Percentiles rank a stretch among this genome's conserved stretches.
These are phyloP conservation scores for Oryza australiensis DNA, from an alignment of 176 grass and related monocot genomes.

Conservation along the genomic window DNA sequence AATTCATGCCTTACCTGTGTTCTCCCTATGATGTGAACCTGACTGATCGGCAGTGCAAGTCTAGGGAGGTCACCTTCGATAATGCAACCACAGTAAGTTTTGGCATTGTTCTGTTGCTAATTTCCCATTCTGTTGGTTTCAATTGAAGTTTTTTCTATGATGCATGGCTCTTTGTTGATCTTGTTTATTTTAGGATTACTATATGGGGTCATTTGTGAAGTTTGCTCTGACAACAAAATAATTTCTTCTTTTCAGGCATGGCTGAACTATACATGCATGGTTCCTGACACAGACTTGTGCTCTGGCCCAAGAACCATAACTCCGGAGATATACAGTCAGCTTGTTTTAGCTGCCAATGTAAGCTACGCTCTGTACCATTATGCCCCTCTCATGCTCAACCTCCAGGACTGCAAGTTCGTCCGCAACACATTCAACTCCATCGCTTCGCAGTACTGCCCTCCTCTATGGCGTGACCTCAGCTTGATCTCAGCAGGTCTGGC, in stretches of 20 bases:
- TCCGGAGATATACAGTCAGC: constrained; percentile 53
- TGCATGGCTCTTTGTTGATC: not conserved
- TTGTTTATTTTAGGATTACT: not conserved
- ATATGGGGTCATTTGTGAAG: not conserved
- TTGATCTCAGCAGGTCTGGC: constrained; percentile 57
- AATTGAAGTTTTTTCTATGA: not conserved
- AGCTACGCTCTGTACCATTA: constrained; percentile 89
- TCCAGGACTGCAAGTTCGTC: constrained; percentile 96
- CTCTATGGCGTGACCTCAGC: constrained; percentile 48
- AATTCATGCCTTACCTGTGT: constrained; percentile 78
- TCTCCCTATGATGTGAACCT: constrained; percentile 71
- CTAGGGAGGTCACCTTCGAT: constrained; percentile 65
- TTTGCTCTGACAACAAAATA: not conserved
- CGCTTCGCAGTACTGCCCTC: constrained; percentile 57
- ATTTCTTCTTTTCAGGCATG: constrained; percentile 58
- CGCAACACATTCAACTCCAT: constrained; percentile 69
- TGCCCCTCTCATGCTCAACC: constrained; percentile 67
- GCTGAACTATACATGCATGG: constrained; percentile 71
- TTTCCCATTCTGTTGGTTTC: not conserved
- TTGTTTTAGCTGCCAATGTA: constrained; percentile 63
- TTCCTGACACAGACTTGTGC: constrained; percentile 44
- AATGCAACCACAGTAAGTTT: constrained; percentile 71
- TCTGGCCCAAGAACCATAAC: constrained; percentile 49
- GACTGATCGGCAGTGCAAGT: constrained; percentile 57
- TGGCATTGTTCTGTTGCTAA: not conserved